phyloP scores from a whole-genome alignment of 2,329 filamentous ascomycete species.

The Claviceps sp. region DNA sequence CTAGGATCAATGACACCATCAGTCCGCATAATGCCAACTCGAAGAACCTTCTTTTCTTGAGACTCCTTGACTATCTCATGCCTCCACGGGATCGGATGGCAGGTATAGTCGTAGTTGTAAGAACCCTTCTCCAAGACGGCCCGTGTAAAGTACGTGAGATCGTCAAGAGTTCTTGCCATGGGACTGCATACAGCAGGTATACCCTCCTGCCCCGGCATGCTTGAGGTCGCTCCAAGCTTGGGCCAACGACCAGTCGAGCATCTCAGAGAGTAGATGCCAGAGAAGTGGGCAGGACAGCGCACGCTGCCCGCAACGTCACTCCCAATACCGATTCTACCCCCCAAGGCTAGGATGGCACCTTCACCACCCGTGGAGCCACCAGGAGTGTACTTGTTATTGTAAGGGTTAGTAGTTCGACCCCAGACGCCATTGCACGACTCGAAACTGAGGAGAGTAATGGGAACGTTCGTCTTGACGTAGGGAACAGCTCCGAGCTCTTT shows the following conservation, averaged over 20 bases:
- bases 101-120: constrained; percentile 78
- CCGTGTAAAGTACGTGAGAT: constrained; percentile 73
- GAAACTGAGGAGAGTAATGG: constrained; percentile 75
- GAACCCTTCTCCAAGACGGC: constrained; percentile 68
- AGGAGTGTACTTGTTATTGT: constrained; percentile 71
- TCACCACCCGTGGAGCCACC: constrained; percentile 86
- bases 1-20: constrained; percentile 77
- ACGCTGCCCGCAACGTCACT: constrained; percentile 87
- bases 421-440: constrained; percentile 69
- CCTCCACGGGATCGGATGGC: constrained; percentile 76
- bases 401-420: constrained; percentile 71
- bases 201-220: constrained; percentile 86
- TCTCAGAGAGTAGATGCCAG: constrained; percentile 73
- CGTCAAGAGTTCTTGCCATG: constrained; percentile 76
- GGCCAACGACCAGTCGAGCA: constrained; percentile 88
- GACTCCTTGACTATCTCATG: constrained; percentile 45
- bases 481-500: constrained; percentile 83
- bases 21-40: constrained; percentile 63
- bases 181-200: constrained; percentile 81
- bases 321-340: constrained; percentile 77
- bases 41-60: constrained; percentile 46
- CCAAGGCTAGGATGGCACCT: constrained; percentile 65
- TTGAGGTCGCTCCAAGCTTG: constrained; percentile 69
- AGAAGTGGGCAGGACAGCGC: constrained; percentile 75
- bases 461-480: constrained; percentile 85